These are phyloP conservation scores for Leccinellum albellum DNA, from an alignment of 768 basidiomycete genomes.

Conservation along the genomic window DNA sequence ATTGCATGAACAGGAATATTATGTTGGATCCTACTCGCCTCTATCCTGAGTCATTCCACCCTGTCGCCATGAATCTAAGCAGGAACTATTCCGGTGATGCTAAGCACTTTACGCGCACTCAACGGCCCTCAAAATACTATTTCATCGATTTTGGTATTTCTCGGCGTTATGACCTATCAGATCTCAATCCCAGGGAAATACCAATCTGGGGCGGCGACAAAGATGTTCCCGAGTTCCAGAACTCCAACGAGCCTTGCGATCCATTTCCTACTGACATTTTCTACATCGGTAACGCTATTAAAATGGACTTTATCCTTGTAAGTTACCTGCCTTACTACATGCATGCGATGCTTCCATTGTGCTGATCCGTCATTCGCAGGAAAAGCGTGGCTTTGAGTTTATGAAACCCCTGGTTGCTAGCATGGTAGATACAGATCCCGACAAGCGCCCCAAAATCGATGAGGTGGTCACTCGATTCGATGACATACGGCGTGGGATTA, in stretches of 20 bases:
- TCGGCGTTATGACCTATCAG: conserved; percentile 23
- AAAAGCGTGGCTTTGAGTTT: conserved; percentile 18
- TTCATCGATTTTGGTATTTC: conserved; percentile 39
- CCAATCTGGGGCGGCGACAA: conserved; percentile 41
- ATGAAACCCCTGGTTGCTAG: conserved; percentile 14
- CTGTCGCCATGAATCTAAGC: neutral
- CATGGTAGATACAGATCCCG: conserved; percentile 24
- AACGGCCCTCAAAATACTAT: conserved; percentile 29
- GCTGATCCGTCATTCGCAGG: neutral
- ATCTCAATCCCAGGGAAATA: conserved; percentile 23
- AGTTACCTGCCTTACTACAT: too few relatives aligned
- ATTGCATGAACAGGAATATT: neutral
- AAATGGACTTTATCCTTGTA: conserved; percentile 33
- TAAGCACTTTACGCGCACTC: conserved; percentile 11
- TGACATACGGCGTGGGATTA: conserved; percentile 1
- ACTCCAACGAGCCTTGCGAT: conserved; percentile 23
- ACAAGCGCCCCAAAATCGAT: conserved; percentile 22
- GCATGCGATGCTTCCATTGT: neutral
- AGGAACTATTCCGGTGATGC: neutral
- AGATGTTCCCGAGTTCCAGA: conserved; percentile 38
- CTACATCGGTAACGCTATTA: conserved; percentile 39
- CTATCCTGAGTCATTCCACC: neutral
- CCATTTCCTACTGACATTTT: conserved; percentile 45
- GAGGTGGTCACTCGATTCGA: conserved; percentile 20
- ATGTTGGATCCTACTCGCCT: neutral